Evolutionary conservation across 2,329 filamentous ascomycete species (phyloP), one percentile per base, ranked within the genome.

Genomic region (Xylaria sp.): DNA sequence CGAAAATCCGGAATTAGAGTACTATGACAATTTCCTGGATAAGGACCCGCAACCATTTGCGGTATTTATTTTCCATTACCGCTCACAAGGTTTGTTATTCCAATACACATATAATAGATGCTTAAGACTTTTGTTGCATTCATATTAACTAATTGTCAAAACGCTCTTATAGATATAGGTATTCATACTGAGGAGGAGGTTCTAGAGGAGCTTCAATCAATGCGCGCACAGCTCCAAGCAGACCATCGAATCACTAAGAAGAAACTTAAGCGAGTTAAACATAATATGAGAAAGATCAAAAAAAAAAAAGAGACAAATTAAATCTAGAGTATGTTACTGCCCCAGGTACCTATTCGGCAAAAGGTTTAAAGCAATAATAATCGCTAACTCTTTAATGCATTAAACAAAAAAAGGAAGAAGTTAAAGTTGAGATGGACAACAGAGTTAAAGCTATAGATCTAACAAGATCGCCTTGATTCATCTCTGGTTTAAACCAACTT

Each of bases 61-160:
- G 1, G 38, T 46, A 13, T 59, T n/a, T 5, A 40, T 33, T 31
- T 59, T 59, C 38, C 17, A 31, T 46, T 59, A 59, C 40, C 56
- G 56, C 23, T 59, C 56, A 7, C 38, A 9, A 59, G 40, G 56
- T 59, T 59, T 9, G 56, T 59, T 2, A 0, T 7, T 3, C 15
- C 2, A 26, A 4, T n/a, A 28, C 20, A 44, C 20, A 4, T 28
- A 2, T 33, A 23, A 6, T 46, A 40, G 3, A 9, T 28, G 11
- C 11, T n/a, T 11, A 13, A 17, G 4, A 3, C 15, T 15, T 31
- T 2, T 20, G 9, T 33, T 31, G 1, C 23, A 20, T 3, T 1
- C 7, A 31, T 2, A 26, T 17, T 59, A 46, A 59, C 56, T 6
- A 17, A 33, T 42, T 5, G 38, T 33, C 17, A 31, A 54, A 31